phyloP scores from a whole-genome alignment of 805 yeast species.

The Cyberlindnera petersonii region DNA sequence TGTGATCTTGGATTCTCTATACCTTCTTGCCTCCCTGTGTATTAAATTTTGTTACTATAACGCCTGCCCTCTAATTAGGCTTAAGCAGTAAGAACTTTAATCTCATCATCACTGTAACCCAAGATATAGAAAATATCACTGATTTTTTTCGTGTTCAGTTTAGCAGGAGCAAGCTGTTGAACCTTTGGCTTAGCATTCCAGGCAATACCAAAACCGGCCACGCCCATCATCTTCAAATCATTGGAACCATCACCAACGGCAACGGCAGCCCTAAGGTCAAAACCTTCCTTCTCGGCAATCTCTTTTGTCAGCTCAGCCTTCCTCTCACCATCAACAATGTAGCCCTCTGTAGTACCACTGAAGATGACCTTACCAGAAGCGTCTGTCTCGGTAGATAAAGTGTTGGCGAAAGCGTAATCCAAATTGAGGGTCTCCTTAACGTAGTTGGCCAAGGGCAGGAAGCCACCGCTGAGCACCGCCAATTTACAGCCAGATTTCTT shows the following conservation, averaged over 20 bases:
- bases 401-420: conserved; percentile 89
- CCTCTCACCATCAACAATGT: conserved; percentile 78
- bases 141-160: conserved; percentile 70
- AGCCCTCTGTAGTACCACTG: conserved; percentile 76
- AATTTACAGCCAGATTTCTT: conserved; percentile 58
- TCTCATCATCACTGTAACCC: conserved; percentile 64
- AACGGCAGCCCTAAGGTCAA: conserved; percentile 52
- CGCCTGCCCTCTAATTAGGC: not conserved
- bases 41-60: not conserved
- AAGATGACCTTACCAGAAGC: conserved; percentile 43
- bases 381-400: conserved; percentile 45
- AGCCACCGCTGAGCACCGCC: conserved; percentile 95
- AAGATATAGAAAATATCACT: conserved; percentile 75
- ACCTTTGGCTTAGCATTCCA: conserved; percentile 97
- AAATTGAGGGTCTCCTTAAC: conserved; percentile 64
- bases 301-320: conserved; percentile 71
- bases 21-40: no score
- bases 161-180: conserved; percentile 75
- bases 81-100: conserved; percentile 23
- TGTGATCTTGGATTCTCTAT: no score
- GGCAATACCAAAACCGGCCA: conserved; percentile 91
- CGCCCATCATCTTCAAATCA: conserved; percentile 87
- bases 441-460: conserved; percentile 78
- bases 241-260: conserved; percentile 98
- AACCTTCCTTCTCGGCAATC: conserved; percentile 51